Conservation (phyloP, 2,329 filamentous ascomycete species). For the Onygenales sp. region DNA sequence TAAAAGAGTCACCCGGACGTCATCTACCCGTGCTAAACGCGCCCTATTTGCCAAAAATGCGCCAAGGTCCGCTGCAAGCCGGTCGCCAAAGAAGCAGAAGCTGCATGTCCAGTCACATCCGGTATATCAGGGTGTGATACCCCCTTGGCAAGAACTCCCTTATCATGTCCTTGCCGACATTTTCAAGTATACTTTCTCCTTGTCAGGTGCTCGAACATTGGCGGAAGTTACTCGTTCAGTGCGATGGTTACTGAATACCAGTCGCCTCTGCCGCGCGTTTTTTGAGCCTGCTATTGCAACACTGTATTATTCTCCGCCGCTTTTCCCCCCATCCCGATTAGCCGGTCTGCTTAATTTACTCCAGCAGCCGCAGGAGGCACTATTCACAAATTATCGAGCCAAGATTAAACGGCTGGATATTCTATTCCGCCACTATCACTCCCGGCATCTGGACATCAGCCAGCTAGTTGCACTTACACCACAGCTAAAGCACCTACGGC, state of each 20-base stretch:
- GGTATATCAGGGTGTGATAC: slow-evolving; percentile 30
- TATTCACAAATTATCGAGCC: slow-evolving; percentile 54
- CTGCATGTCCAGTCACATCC: slow-evolving; percentile 3
- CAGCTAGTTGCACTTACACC: slow-evolving; percentile 55
- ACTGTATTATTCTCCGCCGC: slow-evolving; percentile 60
- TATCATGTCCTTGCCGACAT: slow-evolving; percentile 62
- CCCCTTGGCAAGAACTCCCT: slow-evolving; percentile 53
- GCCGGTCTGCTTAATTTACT: slow-evolving; percentile 46
- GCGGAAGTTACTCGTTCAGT: slow-evolving; percentile 29
- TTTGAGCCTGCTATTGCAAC: slow-evolving; percentile 63
- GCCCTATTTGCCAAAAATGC: slow-evolving; percentile 9
- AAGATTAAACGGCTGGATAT: slow-evolving; percentile 64
- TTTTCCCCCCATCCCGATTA: slow-evolving; percentile 45
- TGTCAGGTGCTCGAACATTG: slow-evolving; percentile 36
- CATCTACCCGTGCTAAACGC: slow-evolving; percentile 4
- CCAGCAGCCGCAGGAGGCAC: slow-evolving; percentile 40
- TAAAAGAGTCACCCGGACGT: slow-evolving; percentile 5
- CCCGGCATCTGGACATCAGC: slow-evolving; percentile 45
- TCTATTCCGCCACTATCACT: slow-evolving; percentile 51
- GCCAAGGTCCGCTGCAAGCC: not conserved
- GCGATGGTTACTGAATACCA: slow-evolving; percentile 55
- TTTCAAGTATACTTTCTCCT: slow-evolving; percentile 54
- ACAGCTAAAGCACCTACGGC: slow-evolving; percentile 58
- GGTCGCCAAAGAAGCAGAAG: slow-evolving; percentile 7
- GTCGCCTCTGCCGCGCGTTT: slow-evolving; percentile 55